Percentiles rank a stretch among this genome's conserved stretches.
Conservation (phyloP, 2,329 filamentous ascomycete species). For the Huntiella abstrusa region DNA sequence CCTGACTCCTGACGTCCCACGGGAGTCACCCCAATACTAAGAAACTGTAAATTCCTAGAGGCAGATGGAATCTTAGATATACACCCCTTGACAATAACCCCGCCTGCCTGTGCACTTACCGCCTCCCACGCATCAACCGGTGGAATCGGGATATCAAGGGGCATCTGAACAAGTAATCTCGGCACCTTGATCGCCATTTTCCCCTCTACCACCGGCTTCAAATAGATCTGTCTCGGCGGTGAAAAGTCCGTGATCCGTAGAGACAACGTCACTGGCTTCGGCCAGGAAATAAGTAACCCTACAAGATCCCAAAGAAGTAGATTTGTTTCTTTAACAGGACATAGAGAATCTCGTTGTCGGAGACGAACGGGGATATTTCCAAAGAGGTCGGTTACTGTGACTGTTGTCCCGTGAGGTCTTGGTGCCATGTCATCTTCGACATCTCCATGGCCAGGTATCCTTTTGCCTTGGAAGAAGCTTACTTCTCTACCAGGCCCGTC, state of each 20-base stretch:
- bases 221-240: neutral
- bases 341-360: constrained; percentile 47
- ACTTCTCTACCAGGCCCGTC: no score
- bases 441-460: neutral
- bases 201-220: neutral
- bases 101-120: constrained; percentile 44
- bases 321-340: constrained; percentile 46
- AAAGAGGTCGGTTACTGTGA: constrained; percentile 64
- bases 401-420: constrained; percentile 48
- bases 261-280: constrained; percentile 33
- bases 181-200: constrained; percentile 16
- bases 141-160: constrained; percentile 30
- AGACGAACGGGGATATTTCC: constrained; percentile 80
- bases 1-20: constrained; percentile 38
- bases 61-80: constrained; percentile 54
- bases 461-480: neutral
- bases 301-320: constrained; percentile 38
- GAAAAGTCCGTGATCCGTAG: neutral
- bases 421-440: neutral
- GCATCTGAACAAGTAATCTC: constrained; percentile 45
- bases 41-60: constrained; percentile 57
- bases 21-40: constrained; percentile 58
- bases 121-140: constrained; percentile 46
- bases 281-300: constrained; percentile 54
- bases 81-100: constrained; percentile 46